Percentiles rank a stretch among this genome's conserved stretches.
These are phyloP conservation scores for Aquilaria yunnanensis DNA, from an alignment of 345 rosid species.

Conservation along the genomic window DNA sequence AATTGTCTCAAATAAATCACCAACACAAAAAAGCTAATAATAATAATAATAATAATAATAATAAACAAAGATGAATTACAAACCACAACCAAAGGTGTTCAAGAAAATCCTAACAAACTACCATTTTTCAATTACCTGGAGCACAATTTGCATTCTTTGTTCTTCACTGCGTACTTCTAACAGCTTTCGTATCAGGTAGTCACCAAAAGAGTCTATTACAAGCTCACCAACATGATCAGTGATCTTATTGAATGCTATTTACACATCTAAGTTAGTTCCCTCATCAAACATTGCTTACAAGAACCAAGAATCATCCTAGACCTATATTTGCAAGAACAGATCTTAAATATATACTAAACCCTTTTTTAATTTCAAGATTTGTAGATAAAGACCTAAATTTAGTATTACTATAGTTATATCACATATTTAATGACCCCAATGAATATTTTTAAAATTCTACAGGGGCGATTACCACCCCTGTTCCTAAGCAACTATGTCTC, in stretches of 20 bases:
- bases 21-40: neutral
- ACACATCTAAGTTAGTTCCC: constrained; percentile 31
- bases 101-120: constrained; percentile 40
- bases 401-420: no score
- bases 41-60: constrained; percentile 1
- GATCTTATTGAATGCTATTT: constrained; percentile 27
- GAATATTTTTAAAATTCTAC: no score
- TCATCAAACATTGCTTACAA: constrained; percentile 43
- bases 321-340: constrained; percentile 5
- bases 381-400: no score
- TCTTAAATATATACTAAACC: no score
- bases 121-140: constrained; percentile 25
- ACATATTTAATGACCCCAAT: no score
- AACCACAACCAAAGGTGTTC: constrained; percentile 49
- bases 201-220: constrained; percentile 51
- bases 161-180: constrained; percentile 40
- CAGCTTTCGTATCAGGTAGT: constrained; percentile 51
- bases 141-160: constrained; percentile 35
- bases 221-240: constrained; percentile 37
- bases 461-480: no score
- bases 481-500: no score
- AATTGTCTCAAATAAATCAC: neutral
- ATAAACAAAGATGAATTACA: neutral
- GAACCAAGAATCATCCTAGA: constrained; percentile 47
- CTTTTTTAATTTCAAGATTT: no score